Percentiles rank a stretch among this genome's conserved stretches.
Evolutionary conservation across 2,329 filamentous ascomycete genomes (phyloP).

Genomic region (Fusarium sp.): DNA sequence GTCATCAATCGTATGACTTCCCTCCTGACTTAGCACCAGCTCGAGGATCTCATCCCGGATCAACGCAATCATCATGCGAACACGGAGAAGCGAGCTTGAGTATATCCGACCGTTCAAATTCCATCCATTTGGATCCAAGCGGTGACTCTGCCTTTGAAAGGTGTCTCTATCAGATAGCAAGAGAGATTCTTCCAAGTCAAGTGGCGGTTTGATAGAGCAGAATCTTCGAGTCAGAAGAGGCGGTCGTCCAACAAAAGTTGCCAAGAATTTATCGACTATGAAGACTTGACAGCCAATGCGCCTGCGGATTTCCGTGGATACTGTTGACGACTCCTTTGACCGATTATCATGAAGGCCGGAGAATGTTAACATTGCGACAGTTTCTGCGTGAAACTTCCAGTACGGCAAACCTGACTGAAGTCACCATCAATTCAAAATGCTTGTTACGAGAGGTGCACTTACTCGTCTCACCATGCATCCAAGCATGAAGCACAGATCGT

Average conservation of each 20-base stretch:
- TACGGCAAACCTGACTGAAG: not conserved
- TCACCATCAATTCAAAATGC: not conserved
- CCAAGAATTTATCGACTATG: not conserved
- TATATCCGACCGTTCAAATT: not conserved
- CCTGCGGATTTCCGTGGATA: not conserved
- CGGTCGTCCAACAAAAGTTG: not conserved
- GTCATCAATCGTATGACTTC: fast-evolving
- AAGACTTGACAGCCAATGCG: not conserved
- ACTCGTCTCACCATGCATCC: not conserved
- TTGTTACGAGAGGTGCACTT: not conserved
- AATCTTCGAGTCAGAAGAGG: not conserved
- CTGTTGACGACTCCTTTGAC: not conserved
- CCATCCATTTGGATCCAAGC: not conserved
- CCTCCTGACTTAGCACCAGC: not conserved
- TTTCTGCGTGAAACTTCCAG: not conserved
- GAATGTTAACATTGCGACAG: not conserved
- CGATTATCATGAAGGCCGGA: not conserved
- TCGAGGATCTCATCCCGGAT: not conserved
- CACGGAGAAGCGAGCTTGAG: not conserved
- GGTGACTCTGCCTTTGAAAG: fast-evolving
- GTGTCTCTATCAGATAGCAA: not conserved
- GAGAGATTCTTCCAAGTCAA: not conserved
- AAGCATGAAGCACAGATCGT: not conserved
- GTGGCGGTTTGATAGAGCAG: not conserved
- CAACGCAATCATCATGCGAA: not conserved